Percentiles rank a stretch among this genome's conserved stretches.
These are phyloP conservation scores for Mycena maculata DNA, from an alignment of 768 basidiomycete species.

Conservation along the genomic window DNA sequence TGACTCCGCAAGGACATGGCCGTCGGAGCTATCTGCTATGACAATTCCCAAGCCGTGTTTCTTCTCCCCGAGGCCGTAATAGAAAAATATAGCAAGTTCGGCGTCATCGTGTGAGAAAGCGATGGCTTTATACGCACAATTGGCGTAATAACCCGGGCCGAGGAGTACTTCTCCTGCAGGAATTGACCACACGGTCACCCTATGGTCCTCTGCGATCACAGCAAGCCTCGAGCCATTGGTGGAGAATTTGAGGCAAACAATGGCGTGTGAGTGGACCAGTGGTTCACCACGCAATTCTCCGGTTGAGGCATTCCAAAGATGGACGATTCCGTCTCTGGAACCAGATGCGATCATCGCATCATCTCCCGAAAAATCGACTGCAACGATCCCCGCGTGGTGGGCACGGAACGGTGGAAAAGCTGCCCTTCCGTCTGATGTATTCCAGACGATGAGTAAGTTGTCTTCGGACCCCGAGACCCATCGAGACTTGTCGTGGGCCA, in stretches of 20 bases:
- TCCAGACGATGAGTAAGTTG: background rate
- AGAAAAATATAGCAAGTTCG: background rate
- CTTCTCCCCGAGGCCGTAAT: background rate
- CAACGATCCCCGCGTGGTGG: background rate
- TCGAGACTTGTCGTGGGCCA: background rate
- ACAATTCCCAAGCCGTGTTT: background rate
- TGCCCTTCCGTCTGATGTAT: background rate
- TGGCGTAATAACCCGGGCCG: background rate
- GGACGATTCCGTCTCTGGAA: background rate
- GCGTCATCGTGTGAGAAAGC: background rate
- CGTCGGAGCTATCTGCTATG: background rate
- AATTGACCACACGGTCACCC: background rate
- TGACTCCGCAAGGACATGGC: background rate
- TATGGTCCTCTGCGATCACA: background rate
- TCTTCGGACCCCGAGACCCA: background rate
- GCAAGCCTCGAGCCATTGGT: background rate
- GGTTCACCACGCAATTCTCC: background rate
- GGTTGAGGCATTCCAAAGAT: background rate
- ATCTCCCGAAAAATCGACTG: background rate
- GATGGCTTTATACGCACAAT: background rate
- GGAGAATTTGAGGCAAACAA: background rate
- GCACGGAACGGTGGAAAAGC: background rate
- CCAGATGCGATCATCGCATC: background rate
- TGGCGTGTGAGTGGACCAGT: background rate
- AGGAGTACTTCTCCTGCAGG: background rate